Conservation (phyloP, 768 basidiomycete genomes). For the Pleurotus eryngii region DNA sequence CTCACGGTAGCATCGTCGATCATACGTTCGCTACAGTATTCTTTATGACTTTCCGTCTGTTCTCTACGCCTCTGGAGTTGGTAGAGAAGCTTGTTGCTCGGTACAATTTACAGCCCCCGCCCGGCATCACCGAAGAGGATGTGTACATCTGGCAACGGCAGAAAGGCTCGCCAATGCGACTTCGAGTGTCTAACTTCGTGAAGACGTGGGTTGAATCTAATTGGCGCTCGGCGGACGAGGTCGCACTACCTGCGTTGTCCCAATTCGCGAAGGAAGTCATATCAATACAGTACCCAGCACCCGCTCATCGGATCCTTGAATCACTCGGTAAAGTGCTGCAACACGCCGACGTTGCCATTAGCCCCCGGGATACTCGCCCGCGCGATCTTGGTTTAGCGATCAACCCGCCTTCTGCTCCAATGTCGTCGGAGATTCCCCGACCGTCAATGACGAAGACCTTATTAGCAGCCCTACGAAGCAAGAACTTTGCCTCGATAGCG, state of each 20-base stretch:
- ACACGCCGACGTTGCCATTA: constrained; percentile 43
- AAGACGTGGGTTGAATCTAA: constrained; percentile 92
- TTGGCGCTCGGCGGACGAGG: constrained; percentile 81
- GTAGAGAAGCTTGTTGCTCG: constrained; percentile 75
- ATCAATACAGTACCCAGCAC: constrained; percentile 58
- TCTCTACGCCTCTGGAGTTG: constrained; percentile 75
- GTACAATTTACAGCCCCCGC: constrained; percentile 76
- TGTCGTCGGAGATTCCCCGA: constrained; percentile 72
- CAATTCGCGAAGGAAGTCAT: constrained; percentile 64
- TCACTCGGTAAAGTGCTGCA: constrained; percentile 55
- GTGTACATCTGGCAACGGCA: constrained; percentile 76
- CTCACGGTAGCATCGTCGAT: constrained; percentile 89
- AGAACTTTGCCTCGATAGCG: constrained; percentile 56
- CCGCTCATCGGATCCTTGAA: constrained; percentile 72
- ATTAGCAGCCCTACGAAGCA: constrained; percentile 62
- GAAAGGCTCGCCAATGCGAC: constrained; percentile 86
- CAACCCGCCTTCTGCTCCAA: constrained; percentile 48
- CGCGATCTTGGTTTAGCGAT: constrained; percentile 76
- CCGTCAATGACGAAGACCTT: constrained; percentile 83
- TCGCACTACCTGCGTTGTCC: constrained; percentile 52
- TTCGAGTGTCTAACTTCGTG: constrained; percentile 90
- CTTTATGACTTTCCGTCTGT: constrained; percentile 93
- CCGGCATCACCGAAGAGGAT: constrained; percentile 53
- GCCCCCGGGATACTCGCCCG: constrained; percentile 59
- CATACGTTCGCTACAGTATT: constrained; percentile 85